Conservation (phyloP, 495 filamentous ascomycete species). For the Mytilinidion resinicola region DNA sequence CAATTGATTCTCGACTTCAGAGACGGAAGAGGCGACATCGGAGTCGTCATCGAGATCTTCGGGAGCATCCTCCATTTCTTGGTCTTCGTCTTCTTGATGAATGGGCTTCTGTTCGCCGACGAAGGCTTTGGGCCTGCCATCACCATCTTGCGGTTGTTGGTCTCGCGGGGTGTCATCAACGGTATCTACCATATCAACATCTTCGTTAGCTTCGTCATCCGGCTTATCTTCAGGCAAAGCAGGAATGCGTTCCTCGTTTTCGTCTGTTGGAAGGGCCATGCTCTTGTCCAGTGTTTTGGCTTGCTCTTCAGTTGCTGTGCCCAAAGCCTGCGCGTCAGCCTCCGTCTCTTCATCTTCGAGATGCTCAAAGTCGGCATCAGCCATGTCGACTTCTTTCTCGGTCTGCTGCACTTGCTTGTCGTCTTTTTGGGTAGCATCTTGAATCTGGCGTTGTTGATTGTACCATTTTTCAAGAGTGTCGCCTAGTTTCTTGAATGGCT, state of each 20-base stretch:
- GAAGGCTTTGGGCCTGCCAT: slow-evolving; percentile 24
- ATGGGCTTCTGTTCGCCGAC: slow-evolving; percentile 33
- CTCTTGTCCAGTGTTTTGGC: slow-evolving; percentile 72
- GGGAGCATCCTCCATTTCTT: slow-evolving; percentile 32
- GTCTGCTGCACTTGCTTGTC: slow-evolving; percentile 41
- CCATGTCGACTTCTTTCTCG: slow-evolving; percentile 56
- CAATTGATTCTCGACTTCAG: slow-evolving; percentile 64
- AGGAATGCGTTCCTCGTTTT: slow-evolving; percentile 49
- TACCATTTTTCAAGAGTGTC: slow-evolving; percentile 94
- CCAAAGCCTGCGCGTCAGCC: slow-evolving; percentile 84
- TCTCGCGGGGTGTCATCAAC: slow-evolving; percentile 28
- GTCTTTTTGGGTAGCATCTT: slow-evolving; percentile 58
- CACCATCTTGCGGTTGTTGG: slow-evolving; percentile 25
- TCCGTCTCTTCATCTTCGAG: slow-evolving; percentile 72
- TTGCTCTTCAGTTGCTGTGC: slow-evolving; percentile 81
- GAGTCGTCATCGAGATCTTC: slow-evolving; percentile 23
- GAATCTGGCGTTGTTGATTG: slow-evolving; percentile 71
- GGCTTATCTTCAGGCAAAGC: slow-evolving; percentile 40
- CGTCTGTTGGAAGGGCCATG: slow-evolving; percentile 74
- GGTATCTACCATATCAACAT: slow-evolving; percentile 19
- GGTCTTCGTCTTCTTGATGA: slow-evolving; percentile 31
- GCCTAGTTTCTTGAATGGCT: slow-evolving; percentile 86
- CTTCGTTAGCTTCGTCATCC: slow-evolving; percentile 34
- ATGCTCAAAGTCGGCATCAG: slow-evolving; percentile 79
- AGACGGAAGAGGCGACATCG: slow-evolving; percentile 15